A percentile compares a stretch with the other conserved stretches of the same genome.
Conservation (phyloP, 108 stramenopile genomes). For the Parmales sp. region DNA sequence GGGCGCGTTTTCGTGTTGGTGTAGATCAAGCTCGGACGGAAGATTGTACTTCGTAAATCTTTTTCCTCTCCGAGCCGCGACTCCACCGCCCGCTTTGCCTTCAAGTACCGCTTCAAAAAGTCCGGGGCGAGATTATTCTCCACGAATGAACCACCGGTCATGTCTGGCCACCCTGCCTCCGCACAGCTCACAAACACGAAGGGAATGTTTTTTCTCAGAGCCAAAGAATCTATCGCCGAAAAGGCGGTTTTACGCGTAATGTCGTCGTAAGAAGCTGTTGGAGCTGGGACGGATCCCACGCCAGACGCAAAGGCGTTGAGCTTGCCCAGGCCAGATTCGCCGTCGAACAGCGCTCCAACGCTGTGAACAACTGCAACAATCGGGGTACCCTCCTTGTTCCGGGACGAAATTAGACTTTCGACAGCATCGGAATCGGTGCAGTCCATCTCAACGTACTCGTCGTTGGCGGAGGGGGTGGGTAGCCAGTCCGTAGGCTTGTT, state of each 20-base stretch:
- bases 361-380: not conserved
- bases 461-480: too few relatives aligned
- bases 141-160: not conserved
- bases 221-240: not conserved
- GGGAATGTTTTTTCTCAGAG: too few relatives aligned
- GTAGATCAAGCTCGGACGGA: not conserved
- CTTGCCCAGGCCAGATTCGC: not conserved
- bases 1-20: not conserved
- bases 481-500: too few relatives aligned
- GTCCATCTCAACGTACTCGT: too few relatives aligned
- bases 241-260: not conserved
- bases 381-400: too few relatives aligned
- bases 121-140: not conserved
- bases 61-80: not conserved
- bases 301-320: not conserved
- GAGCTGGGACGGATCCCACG: not conserved
- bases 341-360: not conserved
- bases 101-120: not conserved
- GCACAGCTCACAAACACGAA: not conserved
- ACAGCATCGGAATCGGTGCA: too few relatives aligned
- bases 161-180: constrained; percentile 1
- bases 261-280: not conserved
- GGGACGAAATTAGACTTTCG: too few relatives aligned
- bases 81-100: not conserved
- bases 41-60: not conserved